Evolutionary conservation across 75 land plant species (phyloP).

Genomic region (Azolla pinnata): DNA sequence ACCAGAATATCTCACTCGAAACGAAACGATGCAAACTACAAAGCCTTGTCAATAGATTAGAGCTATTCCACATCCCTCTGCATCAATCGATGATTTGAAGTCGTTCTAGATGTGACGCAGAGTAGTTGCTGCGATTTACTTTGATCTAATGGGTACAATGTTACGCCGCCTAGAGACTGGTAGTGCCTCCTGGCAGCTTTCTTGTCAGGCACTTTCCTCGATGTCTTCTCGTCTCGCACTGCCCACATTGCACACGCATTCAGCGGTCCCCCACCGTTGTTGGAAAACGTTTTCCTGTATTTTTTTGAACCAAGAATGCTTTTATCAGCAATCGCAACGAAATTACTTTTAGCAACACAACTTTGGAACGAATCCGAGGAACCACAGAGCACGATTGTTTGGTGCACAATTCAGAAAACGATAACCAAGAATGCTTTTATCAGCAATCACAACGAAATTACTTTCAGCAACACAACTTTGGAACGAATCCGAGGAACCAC

Average conservation of each 20-base stretch:
- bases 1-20: too few species aligned
- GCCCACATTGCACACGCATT: slow-evolving; percentile 43
- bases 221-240: slow-evolving; percentile 15
- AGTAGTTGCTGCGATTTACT: slow-evolving; percentile 46
- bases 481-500: too few species aligned
- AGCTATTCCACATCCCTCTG: too few species aligned
- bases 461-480: too few species aligned
- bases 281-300: slow-evolving; percentile 29
- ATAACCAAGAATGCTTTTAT: neutral
- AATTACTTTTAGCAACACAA: slow-evolving; percentile 3
- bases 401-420: neutral
- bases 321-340: neutral
- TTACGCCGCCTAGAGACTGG: slow-evolving; percentile 43
- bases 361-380: neutral
- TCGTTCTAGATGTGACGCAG: slow-evolving; percentile 33
- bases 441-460: neutral
- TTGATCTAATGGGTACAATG: slow-evolving; percentile 72
- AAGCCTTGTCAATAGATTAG: too few species aligned
- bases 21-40: too few species aligned
- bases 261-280: slow-evolving; percentile 34
- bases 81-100: too few species aligned
- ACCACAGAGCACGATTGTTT: neutral
- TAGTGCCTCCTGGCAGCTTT: slow-evolving; percentile 43
- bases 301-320: neutral
- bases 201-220: slow-evolving; percentile 9